Conservation (phyloP, 352 stramenopile species). For the Globisporangium cederbergense region DNA sequence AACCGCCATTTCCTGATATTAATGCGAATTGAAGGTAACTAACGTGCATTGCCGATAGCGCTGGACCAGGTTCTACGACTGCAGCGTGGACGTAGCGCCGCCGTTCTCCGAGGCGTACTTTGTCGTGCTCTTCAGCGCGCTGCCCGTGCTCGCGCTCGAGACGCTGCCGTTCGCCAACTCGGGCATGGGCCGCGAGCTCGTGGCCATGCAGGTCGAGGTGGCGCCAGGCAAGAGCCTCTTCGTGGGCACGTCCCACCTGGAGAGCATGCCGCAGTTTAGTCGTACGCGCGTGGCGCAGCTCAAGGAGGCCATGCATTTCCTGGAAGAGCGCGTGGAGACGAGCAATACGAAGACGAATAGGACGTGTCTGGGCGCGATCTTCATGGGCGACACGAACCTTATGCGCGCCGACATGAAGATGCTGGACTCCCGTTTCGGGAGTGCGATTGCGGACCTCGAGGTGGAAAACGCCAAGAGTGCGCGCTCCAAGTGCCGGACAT, state of each 20-base stretch:
- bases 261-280: slow-evolving; percentile 63
- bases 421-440: slow-evolving; percentile 35
- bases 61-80: slow-evolving; percentile 76
- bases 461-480: slow-evolving; percentile 49
- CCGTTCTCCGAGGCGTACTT: slow-evolving; percentile 77
- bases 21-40: no score
- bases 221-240: slow-evolving; percentile 43
- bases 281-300: slow-evolving; percentile 46
- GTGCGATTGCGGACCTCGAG: slow-evolving; percentile 32
- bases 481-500: slow-evolving; percentile 56
- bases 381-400: slow-evolving; percentile 81
- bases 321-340: slow-evolving; percentile 43
- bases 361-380: slow-evolving; percentile 51
- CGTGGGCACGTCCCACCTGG: slow-evolving; percentile 65
- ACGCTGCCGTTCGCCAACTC: slow-evolving; percentile 68
- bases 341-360: not conserved
- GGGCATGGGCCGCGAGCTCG: slow-evolving; percentile 70
- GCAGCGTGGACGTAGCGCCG: slow-evolving; percentile 60
- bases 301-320: slow-evolving; percentile 42
- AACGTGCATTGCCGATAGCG: slow-evolving; percentile 17
- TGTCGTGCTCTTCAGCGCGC: slow-evolving; percentile 70
- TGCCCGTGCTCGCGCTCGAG: slow-evolving; percentile 58
- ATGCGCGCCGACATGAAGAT: slow-evolving; percentile 56
- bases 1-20: not conserved
- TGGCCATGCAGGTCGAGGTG: slow-evolving; percentile 51